Base-by-base conservation (phyloP, 352 stramenopile genomes). In the Pythium phragmiticola region DNA sequence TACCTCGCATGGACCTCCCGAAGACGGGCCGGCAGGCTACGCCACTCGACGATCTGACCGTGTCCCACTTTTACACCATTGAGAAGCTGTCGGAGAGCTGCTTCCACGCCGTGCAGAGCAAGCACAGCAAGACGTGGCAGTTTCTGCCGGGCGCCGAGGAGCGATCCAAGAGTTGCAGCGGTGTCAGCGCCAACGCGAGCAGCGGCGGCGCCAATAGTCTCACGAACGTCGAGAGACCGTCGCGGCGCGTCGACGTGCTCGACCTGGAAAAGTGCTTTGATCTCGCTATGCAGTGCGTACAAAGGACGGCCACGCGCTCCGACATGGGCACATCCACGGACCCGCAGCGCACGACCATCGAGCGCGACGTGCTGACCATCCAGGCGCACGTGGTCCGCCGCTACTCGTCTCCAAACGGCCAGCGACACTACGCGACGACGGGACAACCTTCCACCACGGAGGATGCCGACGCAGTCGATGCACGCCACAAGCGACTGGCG, bases 31-130 rank as follows among this genome's bases (percentile, higher is more conserved):
- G 37, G 42, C 4, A 17, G 4, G 13, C 33, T 3, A 28, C 52
- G 16, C 72, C 80, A 4, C 68, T 79, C 0, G 61, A 78, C 2
- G 73, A 39, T 13, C 1, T 74, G 26, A 36, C 71, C 2, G 72
- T 88, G 17, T 87, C 78, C 30, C 85, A 89, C 59, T 88, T 92
- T 48, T 94, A 94, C 70, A 88, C 85, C 23, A 71, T 92, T 23
- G 83, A 92, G 60, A 87, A 81, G 39, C 76, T 92, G 65, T 70
- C 79, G 1, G 79, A 85, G 43, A 87, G 73, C 33, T 92, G 80
- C 51, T 87, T 84, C 37, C 83, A 91, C 56, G 83, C 81, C 4
- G 76, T 82, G 4, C 80, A 88, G 45, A 87, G 80, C 53, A 79
- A 82, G 53, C 64, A 68, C 2, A 81, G 80, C 70, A 87, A 87